Evolutionary conservation across 768 basidiomycete genomes (phyloP), one percentile per base, ranked within the genome.

Genomic region (Boletus sp.): DNA sequence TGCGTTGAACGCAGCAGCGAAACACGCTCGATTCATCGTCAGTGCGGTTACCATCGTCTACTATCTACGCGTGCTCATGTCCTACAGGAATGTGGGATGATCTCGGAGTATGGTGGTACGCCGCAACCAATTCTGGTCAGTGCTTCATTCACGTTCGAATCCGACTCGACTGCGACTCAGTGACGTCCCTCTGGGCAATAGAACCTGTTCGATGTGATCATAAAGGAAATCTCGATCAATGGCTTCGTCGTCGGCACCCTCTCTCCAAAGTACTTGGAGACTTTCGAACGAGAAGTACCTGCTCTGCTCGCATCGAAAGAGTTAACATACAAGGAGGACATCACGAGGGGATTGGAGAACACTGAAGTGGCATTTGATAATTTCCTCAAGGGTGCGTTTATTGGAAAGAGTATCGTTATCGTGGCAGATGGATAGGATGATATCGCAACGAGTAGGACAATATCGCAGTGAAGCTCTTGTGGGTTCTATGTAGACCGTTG

Each of bases 11-110:
- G 75, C 73, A 38, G 74, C 83, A 1, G 75, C 72, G 0, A 47
- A 59, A 0, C 57, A 74, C 21, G 81, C 82, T 1, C 65, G 82
- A 10, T 81, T 87, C 54, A 76, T 85, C 42, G 63, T 73, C 4
- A 43, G 71, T 59, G n/a, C 14, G 5, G 7, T 38, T 29, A 5
- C 14, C 4, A 2, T 19, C 5, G 7, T 25, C 19, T 10, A 35
- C 17, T 2, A 6, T 50, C 17, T 1, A 9, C 10, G 0, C 6
- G 11, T 33, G 10, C 21, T 50, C 34, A 59, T 15, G 13, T 2
- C 7, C 49, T 7, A 11, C 23, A 67, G 65, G 79, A 79, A 54
- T 64, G 79, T 55, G 63, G 63, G 5, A 60, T 63, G 61, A 54
- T 57, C 25, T 19, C 59, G n/a, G 32, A 15, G 2, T 49, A 38